Evolutionary conservation across 2,329 filamentous ascomycete genomes (phyloP).

Genomic region (Dactylellina cionopaga): DNA sequence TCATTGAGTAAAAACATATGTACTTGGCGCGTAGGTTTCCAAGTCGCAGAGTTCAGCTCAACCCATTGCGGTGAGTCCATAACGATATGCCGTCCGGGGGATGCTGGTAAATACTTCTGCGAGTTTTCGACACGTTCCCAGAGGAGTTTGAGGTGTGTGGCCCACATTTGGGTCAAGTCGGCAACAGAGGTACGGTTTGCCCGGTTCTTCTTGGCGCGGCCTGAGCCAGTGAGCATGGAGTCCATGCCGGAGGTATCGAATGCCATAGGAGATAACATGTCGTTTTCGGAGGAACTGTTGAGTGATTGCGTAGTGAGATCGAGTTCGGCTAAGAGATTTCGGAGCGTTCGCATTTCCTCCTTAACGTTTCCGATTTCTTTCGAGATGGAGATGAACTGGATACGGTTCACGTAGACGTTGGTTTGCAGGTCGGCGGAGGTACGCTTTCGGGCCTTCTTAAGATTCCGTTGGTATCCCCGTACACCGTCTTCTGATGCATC

Average conservation of each 20-base stretch:
- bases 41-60: constrained; percentile 95
- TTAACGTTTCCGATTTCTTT: constrained; percentile 99
- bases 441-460: constrained; percentile 79
- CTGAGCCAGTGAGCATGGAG: constrained; percentile 36
- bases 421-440: constrained; percentile 88
- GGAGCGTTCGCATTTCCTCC: constrained; percentile 89
- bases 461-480: constrained; percentile 77
- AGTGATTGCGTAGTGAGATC: constrained; percentile 78
- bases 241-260: constrained; percentile 16
- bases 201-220: constrained; percentile 65
- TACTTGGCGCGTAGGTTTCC: constrained; percentile 89
- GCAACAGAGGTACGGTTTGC: constrained; percentile 88
- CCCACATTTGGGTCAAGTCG: constrained; percentile 75
- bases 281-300: constrained; percentile 66
- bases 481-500: constrained; percentile 91
- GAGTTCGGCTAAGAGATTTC: constrained; percentile 90
- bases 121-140: constrained; percentile 99
- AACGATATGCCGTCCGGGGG: constrained; percentile 90
- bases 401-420: constrained; percentile 95
- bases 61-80: constrained; percentile 94
- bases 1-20: constrained; percentile 94
- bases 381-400: constrained; percentile 98
- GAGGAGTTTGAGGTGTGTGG: constrained; percentile 76
- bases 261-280: constrained; percentile 21
- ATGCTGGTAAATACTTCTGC: constrained; percentile 92